Evolutionary conservation across 163 green algal genomes (phyloP), one percentile per base, ranked within the genome.

Genomic region (Prototheca wickerhamii): DNA sequence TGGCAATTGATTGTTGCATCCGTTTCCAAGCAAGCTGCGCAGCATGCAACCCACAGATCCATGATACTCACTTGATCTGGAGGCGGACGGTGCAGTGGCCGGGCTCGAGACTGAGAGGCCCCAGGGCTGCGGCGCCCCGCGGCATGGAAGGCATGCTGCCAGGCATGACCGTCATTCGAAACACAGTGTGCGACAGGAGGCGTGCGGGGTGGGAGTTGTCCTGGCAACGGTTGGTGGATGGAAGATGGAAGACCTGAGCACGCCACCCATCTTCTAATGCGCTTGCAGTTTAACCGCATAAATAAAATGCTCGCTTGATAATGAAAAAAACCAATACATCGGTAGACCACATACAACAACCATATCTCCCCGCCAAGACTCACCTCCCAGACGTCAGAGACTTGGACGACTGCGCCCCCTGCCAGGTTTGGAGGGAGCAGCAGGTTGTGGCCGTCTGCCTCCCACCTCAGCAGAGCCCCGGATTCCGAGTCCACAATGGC

Each of bases 171-270:
- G 84, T 79, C 58, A 81, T 71, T 12, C 63, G 77, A 69, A 92
- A 89, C 0, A 82, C 79, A 21, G 51, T 67, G 37, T 61, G 78
- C 4, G 73, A 52, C 31, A 89, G 61, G 37, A 88, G 67, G 50
- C 68, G 68, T 18, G 63, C 67, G 3, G 80, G 77, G 71, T 90
- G 76, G 21, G 70, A 79, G 15, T 59, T 43, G 34, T 89, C 83
- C 46, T 77, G 62, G 72, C 70, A 77, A 53, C 32, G 42, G 1
- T 15, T 23, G 40, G 60, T 73, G 67, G 81, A 17, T 17, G 50
- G 23, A 57, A 57, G 50, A 57, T 57, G 40, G 12, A 10, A 49
- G 40, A 49, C 40, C 40, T 49, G 40, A 49, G 40, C 40, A 23
- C 40, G 40, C 12, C 12, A 49, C 12, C 10, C 40, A 23, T 10